Evolutionary conservation across 208 protist species (phyloP).

Genomic region (Leishmania turanica): DNA sequence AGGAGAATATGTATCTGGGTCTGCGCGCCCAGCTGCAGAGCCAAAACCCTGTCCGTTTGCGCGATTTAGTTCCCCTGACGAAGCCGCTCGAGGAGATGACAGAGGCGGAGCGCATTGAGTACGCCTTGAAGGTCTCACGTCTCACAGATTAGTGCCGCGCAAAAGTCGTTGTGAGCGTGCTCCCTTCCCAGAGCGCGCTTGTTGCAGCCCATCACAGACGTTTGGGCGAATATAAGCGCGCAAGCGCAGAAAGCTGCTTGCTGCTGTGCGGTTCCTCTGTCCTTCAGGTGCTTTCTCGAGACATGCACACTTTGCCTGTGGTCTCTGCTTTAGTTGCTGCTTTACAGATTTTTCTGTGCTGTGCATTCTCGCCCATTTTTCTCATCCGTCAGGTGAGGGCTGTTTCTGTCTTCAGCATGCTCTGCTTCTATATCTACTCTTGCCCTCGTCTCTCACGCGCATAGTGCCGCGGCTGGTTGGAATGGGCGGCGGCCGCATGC

Average conservation of each 20-base stretch:
- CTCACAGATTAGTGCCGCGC: constrained; percentile 37
- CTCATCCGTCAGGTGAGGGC: neutral
- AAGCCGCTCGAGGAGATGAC: constrained; percentile 82
- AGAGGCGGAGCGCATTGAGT: constrained; percentile 71
- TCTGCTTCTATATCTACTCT: neutral
- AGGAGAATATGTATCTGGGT: constrained; percentile 35
- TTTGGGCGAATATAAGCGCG: too few relatives aligned
- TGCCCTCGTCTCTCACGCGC: neutral
- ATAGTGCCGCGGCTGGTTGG: neutral
- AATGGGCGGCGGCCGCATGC: too few relatives aligned
- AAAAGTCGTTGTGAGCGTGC: neutral
- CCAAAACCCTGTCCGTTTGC: constrained; percentile 45
- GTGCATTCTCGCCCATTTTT: neutral
- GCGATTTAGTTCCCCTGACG: constrained; percentile 56
- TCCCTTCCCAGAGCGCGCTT: too few relatives aligned
- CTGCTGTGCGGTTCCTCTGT: neutral
- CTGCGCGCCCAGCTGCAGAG: constrained; percentile 58
- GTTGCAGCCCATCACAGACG: too few relatives aligned
- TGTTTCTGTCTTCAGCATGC: neutral
- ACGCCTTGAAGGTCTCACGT: constrained; percentile 60
- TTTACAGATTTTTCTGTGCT: neutral
- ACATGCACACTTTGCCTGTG: neutral
- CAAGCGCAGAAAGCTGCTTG: neutral
- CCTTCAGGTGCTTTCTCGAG: neutral
- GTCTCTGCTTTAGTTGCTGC: neutral